Evolutionary conservation across 177 flowering plant genomes (phyloP).

Genomic region (Vitis hybrid): DNA sequence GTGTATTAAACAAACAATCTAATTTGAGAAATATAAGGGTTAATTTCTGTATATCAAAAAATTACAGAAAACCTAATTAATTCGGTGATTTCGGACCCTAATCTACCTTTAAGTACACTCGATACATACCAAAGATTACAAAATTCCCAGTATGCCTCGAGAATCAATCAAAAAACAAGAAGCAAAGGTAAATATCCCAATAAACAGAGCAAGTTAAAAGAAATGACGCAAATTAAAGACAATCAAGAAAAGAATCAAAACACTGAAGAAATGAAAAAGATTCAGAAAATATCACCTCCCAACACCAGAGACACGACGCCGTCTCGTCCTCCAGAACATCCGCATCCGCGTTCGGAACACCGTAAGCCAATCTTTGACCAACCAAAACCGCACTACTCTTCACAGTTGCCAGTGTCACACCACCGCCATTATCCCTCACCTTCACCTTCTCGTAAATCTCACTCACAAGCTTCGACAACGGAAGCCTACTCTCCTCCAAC

Average conservation of each 20-base stretch:
- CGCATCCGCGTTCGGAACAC: slow-evolving; percentile 63
- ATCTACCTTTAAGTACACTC: no score
- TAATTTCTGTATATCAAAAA: no score
- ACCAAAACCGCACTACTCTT: slow-evolving; percentile 54
- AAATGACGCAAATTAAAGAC: not conserved
- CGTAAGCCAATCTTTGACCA: slow-evolving; percentile 76
- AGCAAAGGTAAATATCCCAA: not conserved
- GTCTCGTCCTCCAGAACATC: slow-evolving; percentile 82
- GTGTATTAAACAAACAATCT: no score
- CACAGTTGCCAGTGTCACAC: slow-evolving; percentile 48
- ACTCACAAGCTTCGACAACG: slow-evolving; percentile 62
- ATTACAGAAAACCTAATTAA: no score
- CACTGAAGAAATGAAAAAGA: not conserved
- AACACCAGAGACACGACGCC: slow-evolving; percentile 79
- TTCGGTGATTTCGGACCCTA: no score
- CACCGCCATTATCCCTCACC: slow-evolving; percentile 14
- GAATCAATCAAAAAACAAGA: not conserved
- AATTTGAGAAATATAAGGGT: no score
- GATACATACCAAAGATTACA: no score
- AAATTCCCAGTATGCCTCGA: not conserved
- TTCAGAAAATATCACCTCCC: slow-evolving; percentile 67
- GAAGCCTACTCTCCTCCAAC: slow-evolving; percentile 72
- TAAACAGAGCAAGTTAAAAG: not conserved
- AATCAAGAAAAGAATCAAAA: not conserved
- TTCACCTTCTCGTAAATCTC: slow-evolving; percentile 41